phyloP scores from a whole-genome alignment of 225 moss, liverwort and hornwort species.

The Pseudoscleropodium purum region DNA sequence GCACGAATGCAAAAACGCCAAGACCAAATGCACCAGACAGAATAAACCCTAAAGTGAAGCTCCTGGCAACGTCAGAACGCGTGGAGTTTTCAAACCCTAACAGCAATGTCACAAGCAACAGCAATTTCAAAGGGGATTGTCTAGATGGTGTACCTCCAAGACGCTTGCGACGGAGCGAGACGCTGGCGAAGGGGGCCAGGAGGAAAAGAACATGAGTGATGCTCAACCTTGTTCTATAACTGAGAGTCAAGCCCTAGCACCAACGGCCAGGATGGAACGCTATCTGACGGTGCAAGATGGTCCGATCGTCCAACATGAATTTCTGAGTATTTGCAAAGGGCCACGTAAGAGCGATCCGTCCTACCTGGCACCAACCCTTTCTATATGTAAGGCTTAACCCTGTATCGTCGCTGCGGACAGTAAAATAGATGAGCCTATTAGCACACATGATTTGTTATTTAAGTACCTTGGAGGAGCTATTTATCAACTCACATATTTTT shows the following conservation, averaged over 20 bases:
- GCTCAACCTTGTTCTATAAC: neutral
- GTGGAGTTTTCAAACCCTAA: neutral
- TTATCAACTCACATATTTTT: no score
- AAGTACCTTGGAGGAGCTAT: no score
- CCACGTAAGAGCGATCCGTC: neutral
- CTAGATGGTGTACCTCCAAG: neutral
- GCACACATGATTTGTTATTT: no score
- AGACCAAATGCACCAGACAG: neutral
- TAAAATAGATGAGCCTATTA: no score
- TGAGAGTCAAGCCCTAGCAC: conserved; percentile 2
- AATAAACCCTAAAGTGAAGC: neutral
- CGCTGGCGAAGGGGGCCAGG: conserved; percentile 5
- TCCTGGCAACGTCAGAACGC: no score
- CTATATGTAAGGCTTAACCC: no score
- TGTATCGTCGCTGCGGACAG: no score
- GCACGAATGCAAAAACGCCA: neutral
- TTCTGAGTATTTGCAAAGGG: neutral
- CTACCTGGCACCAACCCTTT: neutral
- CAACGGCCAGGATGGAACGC: neutral
- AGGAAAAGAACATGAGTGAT: rapidly evolving
- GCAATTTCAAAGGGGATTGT: neutral
- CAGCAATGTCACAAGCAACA: neutral
- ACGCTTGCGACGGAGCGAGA: conserved; percentile 1
- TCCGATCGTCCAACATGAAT: neutral
- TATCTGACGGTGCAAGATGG: conserved; percentile 5